These are phyloP conservation scores for Xylaria sp. DNA, from an alignment of 2,329 filamentous ascomycete species.

Conservation along the genomic window DNA sequence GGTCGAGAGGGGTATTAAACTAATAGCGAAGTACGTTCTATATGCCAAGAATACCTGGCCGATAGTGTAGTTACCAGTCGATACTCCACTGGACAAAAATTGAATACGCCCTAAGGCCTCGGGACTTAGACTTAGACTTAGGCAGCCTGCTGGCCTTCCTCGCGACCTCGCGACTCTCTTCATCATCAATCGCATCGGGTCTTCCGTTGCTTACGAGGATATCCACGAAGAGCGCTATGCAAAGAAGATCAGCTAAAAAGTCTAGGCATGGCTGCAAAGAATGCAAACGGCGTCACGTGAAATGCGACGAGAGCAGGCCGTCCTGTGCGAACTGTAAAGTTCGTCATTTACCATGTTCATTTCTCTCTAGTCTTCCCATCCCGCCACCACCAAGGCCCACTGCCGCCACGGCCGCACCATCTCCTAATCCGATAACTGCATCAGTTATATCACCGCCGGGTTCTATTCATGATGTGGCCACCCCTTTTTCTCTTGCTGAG, in stretches of 20 bases:
- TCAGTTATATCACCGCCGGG: background rate
- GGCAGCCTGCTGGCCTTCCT: background rate
- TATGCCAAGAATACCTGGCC: no score
- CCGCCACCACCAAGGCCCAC: constrained; percentile 18
- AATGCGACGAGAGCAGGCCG: constrained; percentile 56
- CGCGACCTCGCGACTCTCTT: background rate
- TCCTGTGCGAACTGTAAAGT: constrained; percentile 54
- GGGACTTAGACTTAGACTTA: background rate
- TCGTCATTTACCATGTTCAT: constrained; percentile 53
- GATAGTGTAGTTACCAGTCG: background rate
- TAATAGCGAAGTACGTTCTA: no score
- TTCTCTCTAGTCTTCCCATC: constrained; percentile 27
- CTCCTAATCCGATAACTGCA: background rate
- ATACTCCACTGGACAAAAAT: background rate
- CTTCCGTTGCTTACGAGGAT: background rate
- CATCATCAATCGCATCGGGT: background rate
- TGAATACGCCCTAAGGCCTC: background rate
- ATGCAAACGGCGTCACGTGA: constrained; percentile 42
- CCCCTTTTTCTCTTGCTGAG: background rate
- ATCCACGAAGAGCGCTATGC: constrained; percentile 1
- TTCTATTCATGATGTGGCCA: background rate
- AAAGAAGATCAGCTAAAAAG: constrained; percentile 32
- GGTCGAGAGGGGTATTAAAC: no score
- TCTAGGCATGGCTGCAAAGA: constrained; percentile 41
- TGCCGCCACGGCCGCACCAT: background rate